Base-by-base conservation (phyloP, 768 basidiomycete genomes). In the Paxillus ammoniavirescens region DNA sequence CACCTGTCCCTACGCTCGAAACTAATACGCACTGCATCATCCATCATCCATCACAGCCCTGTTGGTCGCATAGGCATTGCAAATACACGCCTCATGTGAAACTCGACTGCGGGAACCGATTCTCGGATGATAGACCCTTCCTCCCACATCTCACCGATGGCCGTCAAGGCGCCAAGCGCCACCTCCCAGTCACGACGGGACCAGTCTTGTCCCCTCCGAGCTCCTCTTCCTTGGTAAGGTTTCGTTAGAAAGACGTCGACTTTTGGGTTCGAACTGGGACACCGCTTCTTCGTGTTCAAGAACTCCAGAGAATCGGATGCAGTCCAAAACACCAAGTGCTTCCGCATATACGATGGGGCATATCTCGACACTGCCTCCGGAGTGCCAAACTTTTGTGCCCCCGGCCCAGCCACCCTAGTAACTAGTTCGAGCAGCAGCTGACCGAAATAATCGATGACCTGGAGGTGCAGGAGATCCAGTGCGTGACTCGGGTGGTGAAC, bases 121-220 rank as follows among this genome's bases (percentile, higher is more conserved):
- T 79, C 79, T 5, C 64, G 57, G 35, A 91, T 73, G 41, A 87
- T 73, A n/a, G 72, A 75, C 8, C 64, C 70, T 47, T 88, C 84
- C 4, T 68, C 69, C 80, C 84, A 90, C 23, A 65, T 58, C 1
- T 65, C 69, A 1, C 80, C 86, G 37, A 89, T 69, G 26, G 63
- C 64, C 31, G 64, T 69, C 62, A 92, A 60, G 47, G 72, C 74
- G 7, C 60, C 60, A 53, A 87, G 65, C 28, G 73, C 79, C 12
- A 78, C 73, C 57, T 77, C 72, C 89, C 90, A 92, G 60, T 84
- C 87, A 48, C 75, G 72, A 43, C 80, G 73, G 12, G 84, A 75
- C 89, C 89, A 93, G 57, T 91, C 87, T 61, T 83, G 80, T 2
- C 90, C 90, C n/a, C 79, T 70, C 43, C 87, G 78, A 14, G 80